A percentile compares a stretch with the other conserved stretches of the same genome.
Conservation (phyloP, 257 asterid genomes). For the Solanum bulbocastanum region DNA sequence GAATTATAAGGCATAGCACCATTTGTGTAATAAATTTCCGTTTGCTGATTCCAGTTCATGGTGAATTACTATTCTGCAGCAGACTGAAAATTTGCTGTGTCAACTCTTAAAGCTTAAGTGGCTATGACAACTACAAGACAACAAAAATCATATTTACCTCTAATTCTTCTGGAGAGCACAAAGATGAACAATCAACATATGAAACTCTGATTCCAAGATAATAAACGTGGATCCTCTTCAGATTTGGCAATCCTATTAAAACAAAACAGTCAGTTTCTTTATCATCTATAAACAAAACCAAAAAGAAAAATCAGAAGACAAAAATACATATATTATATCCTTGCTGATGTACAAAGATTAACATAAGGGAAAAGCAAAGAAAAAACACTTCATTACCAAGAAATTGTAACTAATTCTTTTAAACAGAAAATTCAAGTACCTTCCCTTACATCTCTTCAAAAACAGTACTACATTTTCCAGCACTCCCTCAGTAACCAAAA, state of each 20-base stretch:
- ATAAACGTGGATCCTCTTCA: background rate
- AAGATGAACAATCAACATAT: background rate
- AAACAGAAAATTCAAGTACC: background rate
- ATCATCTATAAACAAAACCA: background rate
- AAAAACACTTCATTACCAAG: background rate
- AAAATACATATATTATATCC: background rate
- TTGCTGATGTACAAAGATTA: background rate
- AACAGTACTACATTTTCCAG: background rate
- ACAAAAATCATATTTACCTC: background rate
- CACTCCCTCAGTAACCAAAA: background rate
- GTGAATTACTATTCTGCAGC: slow-evolving; percentile 6
- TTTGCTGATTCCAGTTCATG: slow-evolving; percentile 60
- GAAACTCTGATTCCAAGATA: background rate
- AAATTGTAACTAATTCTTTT: background rate
- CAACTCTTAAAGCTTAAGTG: background rate
- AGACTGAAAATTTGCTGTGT: background rate
- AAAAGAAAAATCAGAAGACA: background rate
- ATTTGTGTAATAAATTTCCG: slow-evolving; percentile 57
- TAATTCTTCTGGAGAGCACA: background rate
- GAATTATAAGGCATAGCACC: slow-evolving; percentile 72
- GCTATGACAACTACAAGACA: background rate
- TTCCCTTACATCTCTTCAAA: background rate
- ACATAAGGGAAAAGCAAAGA: background rate
- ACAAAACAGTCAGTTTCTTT: background rate
- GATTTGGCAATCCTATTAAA: background rate